Percentiles rank a stretch among this genome's conserved stretches.
phyloP scores from a whole-genome alignment of 2,329 filamentous ascomycete species.

The Cadophora malorum region DNA sequence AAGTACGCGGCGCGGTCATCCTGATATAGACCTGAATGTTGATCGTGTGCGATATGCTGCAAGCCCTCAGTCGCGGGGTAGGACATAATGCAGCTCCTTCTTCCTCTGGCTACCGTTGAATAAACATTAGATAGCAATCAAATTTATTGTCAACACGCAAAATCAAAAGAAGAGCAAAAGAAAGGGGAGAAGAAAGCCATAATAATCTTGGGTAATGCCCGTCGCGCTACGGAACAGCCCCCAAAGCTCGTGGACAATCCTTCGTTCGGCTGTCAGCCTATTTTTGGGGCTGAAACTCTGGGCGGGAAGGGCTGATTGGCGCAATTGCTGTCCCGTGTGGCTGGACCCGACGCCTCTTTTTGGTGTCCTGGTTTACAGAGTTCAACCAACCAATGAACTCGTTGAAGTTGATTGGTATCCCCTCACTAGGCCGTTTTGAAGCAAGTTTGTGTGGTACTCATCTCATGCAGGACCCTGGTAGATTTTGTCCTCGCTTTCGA shows the following conservation, averaged over 20 bases:
- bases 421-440: neutral
- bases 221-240: neutral
- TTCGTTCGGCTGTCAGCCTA: conserved; percentile 4
- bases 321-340: neutral
- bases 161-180: neutral
- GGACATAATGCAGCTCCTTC: conserved; percentile 2
- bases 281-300: conserved; percentile 1
- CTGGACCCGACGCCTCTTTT: conserved; percentile 15
- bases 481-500: neutral
- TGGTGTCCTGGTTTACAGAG: neutral
- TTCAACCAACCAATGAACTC: neutral
- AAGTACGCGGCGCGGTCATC: neutral
- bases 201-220: neutral
- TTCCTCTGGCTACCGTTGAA: neutral
- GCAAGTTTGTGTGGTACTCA: neutral
- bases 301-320: conserved; percentile 2
- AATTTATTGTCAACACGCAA: neutral
- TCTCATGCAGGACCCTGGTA: neutral
- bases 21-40: neutral
- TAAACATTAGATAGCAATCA: neutral
- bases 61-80: conserved; percentile 7
- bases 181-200: neutral
- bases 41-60: conserved; percentile 12
- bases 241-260: neutral
- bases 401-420: neutral